Evolutionary conservation across 163 green algal genomes (phyloP), one percentile per base, ranked within the genome.

Genomic region (Chloromonas sp.): DNA sequence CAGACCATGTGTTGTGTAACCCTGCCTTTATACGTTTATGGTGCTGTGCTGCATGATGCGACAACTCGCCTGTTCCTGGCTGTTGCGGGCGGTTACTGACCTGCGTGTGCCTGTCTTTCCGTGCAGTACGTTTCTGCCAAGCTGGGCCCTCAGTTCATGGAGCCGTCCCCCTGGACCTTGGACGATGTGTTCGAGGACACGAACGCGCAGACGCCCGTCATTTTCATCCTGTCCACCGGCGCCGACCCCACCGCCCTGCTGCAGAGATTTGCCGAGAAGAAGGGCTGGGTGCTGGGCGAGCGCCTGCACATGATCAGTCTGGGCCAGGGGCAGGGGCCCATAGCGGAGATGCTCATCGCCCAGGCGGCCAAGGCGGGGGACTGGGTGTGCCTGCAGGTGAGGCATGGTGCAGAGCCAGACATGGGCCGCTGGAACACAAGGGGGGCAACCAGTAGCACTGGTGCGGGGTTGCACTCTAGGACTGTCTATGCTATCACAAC

Each of bases 191-290:
- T 95, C 84, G 83, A 89, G 1, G 94, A 97, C 85, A 96, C 92
- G 58, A 91, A 83, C 58, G 86, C 82, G 79, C 81, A 79, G 14
- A 96, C 89, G 3, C 94, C 94, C 80, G 89, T 97, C 86, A 96
- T 96, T 81, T 98, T 97, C 90, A 91, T 97, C 60, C 91, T 96
- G 58, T 95, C 91, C 15, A 94, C 94, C 74, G 93, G 93, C 57
- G 94, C 94, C 60, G 94, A 97, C 87, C 94, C 94, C 5, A 97
- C 93, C 0, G 88, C 88, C 59, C 93, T 94, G 91, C 87, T 97
- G 83, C 79, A 95, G 89, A 89, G 92, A 14, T 96, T 96, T 91
- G 93, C 90, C 2, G 91, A 94, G 89, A 93, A 89, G 82, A 90
- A 89, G 70, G 93, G 91, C 60, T 93, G 89, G 89, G 59, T 86